Conservation (phyloP, 768 basidiomycete genomes). For the Chalciporus chontae region DNA sequence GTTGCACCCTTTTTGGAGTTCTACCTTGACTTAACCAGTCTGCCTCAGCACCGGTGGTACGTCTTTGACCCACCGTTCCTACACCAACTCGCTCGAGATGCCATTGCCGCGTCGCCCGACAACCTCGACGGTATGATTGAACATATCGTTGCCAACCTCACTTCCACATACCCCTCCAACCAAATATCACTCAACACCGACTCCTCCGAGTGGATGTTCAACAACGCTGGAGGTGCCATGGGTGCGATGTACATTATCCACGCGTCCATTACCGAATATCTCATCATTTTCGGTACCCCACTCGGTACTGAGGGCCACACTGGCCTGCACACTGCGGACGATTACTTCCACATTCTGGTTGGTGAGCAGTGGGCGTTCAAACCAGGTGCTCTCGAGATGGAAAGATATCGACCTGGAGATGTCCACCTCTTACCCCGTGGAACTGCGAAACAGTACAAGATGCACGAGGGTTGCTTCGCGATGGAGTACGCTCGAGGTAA, state of each 20-base stretch:
- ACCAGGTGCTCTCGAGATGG: slow-evolving; percentile 79
- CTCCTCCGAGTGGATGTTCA: slow-evolving; percentile 87
- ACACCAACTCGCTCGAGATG: slow-evolving; percentile 70
- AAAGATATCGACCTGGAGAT: slow-evolving; percentile 79
- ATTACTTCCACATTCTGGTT: slow-evolving; percentile 93
- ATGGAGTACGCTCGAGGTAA: slow-evolving; percentile 91
- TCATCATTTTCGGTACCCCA: slow-evolving; percentile 94
- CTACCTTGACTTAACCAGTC: background rate
- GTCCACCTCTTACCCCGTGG: slow-evolving; percentile 85
- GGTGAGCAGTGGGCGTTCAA: slow-evolving; percentile 94
- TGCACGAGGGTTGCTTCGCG: slow-evolving; percentile 95
- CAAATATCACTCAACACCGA: slow-evolving; percentile 50
- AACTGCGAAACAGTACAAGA: slow-evolving; percentile 93
- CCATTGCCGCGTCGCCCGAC: slow-evolving; percentile 62
- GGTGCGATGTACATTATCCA: slow-evolving; percentile 98
- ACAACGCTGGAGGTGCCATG: slow-evolving; percentile 98
- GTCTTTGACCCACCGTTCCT: slow-evolving; percentile 72
- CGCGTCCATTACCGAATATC: slow-evolving; percentile 94
- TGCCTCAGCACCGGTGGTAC: slow-evolving; percentile 75
- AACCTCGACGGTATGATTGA: slow-evolving; percentile 72
- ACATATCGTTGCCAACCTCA: slow-evolving; percentile 81
- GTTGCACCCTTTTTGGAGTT: background rate
- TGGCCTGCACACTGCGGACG: slow-evolving; percentile 93
- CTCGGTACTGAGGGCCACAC: slow-evolving; percentile 96
- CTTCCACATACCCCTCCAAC: slow-evolving; percentile 63